Evolutionary conservation across 306 rosid genomes (phyloP).

Genomic region (Fragaria ananassa): DNA sequence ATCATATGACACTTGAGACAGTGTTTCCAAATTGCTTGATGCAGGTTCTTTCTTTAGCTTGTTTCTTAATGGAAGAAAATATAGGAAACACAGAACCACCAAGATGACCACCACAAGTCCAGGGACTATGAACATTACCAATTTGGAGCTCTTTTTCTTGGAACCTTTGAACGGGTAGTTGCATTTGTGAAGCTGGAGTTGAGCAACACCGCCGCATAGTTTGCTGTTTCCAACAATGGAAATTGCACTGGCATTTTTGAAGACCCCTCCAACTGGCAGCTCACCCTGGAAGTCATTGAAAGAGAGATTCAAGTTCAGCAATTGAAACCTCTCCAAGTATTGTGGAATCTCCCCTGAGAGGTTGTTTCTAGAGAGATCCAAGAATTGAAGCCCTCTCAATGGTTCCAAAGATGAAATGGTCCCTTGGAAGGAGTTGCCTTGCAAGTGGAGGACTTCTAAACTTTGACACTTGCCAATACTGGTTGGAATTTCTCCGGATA

Average conservation of each 20-base stretch:
- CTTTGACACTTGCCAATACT: neutral
- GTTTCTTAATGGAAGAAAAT: neutral
- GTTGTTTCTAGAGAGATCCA: slow-evolving; percentile 1
- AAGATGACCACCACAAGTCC: neutral
- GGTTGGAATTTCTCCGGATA: neutral
- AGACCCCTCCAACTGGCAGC: neutral
- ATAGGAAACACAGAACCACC: neutral
- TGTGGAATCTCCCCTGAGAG: slow-evolving; percentile 4
- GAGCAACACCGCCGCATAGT: slow-evolving; percentile 2
- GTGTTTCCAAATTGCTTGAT: neutral
- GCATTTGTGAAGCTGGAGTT: slow-evolving; percentile 8
- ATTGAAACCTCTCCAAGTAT: neutral
- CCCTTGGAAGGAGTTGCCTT: slow-evolving; percentile 1
- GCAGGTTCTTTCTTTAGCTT: neutral
- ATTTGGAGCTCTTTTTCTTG: neutral
- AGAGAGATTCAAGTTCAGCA: neutral
- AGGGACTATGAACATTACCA: neutral
- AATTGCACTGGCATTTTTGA: neutral
- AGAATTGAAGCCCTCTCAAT: neutral
- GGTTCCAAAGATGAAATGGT: neutral
- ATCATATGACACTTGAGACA: neutral
- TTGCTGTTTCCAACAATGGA: neutral
- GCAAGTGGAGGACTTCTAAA: neutral
- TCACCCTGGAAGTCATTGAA: slow-evolving; percentile 1
- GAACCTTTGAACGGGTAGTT: neutral